phyloP scores from a whole-genome alignment of 805 yeast genomes.

The Saccharomycopsis sp. region DNA sequence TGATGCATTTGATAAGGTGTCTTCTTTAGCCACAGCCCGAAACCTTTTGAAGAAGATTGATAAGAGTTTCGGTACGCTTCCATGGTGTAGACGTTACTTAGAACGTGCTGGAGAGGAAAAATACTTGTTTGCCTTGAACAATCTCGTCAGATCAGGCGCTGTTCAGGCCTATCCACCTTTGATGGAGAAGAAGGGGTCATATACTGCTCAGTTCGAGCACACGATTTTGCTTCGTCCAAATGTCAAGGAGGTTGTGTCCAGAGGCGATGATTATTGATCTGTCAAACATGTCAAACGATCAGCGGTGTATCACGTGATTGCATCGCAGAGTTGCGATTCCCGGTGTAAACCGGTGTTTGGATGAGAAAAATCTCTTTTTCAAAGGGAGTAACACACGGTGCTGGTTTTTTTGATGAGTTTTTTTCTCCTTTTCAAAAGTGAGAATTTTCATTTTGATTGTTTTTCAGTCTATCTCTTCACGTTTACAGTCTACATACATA shows the following conservation, averaged over 20 bases:
- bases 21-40: conserved; percentile 62
- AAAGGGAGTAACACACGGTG: conserved; percentile 5
- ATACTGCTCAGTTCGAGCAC: conserved; percentile 96
- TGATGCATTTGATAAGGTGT: conserved; percentile 38
- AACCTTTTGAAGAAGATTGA: conserved; percentile 64
- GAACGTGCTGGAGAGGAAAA: conserved; percentile 91
- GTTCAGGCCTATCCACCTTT: conserved; percentile 93
- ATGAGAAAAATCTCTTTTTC: conserved; percentile 3
- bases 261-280: conserved; percentile 82
- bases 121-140: conserved; percentile 80
- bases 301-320: neutral
- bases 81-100: conserved; percentile 92
- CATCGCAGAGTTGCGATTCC: neutral
- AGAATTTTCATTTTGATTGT: neutral
- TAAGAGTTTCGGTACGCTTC: conserved; percentile 83
- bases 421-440: neutral
- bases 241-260: conserved; percentile 86
- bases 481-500: no score
- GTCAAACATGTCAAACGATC: no score
- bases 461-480: no score
- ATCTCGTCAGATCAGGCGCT: conserved; percentile 77
- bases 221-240: conserved; percentile 87
- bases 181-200: conserved; percentile 73
- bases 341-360: neutral
- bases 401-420: neutral